Evolutionary conservation across 495 filamentous ascomycete species (phyloP), one percentile per base, ranked within the genome.

Genomic region (Aspergillus bridgeri): DNA sequence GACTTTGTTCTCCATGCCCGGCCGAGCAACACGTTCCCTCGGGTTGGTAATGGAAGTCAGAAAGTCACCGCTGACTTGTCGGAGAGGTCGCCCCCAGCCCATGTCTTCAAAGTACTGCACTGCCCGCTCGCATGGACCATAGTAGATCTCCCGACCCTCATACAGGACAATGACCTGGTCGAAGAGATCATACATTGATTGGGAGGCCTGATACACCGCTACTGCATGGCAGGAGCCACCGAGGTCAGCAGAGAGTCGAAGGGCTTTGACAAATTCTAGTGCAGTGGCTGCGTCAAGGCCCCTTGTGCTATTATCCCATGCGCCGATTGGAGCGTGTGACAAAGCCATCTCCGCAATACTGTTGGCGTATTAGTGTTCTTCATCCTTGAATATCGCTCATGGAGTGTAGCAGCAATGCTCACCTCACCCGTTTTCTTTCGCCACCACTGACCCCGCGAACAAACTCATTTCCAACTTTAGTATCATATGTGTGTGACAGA

Each of bases 211-310:
- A 60, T 92, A 94, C 5, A 91, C 78, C 0, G 88, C 89, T n/a
- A 91, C 87, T 27, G 90, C 89, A 8, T 88, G 90, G 47, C 84
- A 87, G 3, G 83, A 89, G 61, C 86, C 77, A 69, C 87, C 84
- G 49, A 91, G 76, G 62, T 90, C 84, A 15, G 89, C 89, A 56
- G 89, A 77, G 38, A 91, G 79, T 5, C 89, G 82, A 46, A 92
- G 76, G 2, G 87, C 85, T 64, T 86, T 87, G 60, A 81, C 67
- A 49, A 77, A 75, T 29, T 91, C 86, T 23, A 95, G 78, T 0
- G 91, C 90, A 0, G 89, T 92, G 15, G 86, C 88, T 3, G 89
- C 86, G 67, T 96, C 91, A n/a, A 95, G 76, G 24, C 91, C 91
- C 51, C 91, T 83, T 3, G 90, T 92, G 51, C 83, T 86, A 74